phyloP scores from a whole-genome alignment of 2,329 filamentous ascomycete genomes.

The Pyricularia grisea region DNA sequence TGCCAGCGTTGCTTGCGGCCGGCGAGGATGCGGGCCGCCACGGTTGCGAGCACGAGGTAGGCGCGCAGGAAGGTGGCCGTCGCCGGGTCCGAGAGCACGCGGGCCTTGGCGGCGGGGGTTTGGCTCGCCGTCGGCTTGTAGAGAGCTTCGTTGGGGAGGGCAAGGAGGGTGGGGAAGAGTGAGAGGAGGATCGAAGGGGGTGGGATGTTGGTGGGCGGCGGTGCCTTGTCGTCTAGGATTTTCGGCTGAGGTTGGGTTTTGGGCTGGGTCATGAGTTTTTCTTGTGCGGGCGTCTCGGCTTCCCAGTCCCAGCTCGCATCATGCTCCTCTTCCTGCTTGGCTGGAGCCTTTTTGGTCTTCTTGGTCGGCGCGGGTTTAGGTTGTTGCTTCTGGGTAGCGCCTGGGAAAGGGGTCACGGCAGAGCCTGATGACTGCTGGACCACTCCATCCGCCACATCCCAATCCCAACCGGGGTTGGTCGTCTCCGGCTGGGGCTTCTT shows the following conservation, averaged over 20 bases:
- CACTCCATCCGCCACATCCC: constrained; percentile 9
- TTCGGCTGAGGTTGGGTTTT: constrained; percentile 8
- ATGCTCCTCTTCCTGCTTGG: neutral
- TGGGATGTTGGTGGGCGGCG: constrained; percentile 77
- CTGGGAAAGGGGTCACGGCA: neutral
- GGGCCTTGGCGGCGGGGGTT: constrained; percentile 44
- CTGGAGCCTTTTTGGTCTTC: neutral
- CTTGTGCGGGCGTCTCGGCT: constrained; percentile 13
- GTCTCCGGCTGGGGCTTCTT: constrained; percentile 6
- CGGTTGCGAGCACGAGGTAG: constrained; percentile 54
- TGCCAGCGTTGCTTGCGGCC: constrained; percentile 87
- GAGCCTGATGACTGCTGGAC: neutral
- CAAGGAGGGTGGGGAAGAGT: constrained; percentile 63
- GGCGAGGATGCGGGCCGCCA: constrained; percentile 71
- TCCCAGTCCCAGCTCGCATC: constrained; percentile 40
- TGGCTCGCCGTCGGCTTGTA: constrained; percentile 51
- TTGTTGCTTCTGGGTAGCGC: neutral
- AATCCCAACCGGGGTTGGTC: constrained; percentile 6
- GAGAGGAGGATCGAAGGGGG: constrained; percentile 78
- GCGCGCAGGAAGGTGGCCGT: constrained; percentile 54
- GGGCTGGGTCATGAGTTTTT: neutral
- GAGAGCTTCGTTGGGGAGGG: constrained; percentile 52
- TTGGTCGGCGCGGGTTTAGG: neutral
- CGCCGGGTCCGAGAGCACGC: constrained; percentile 52
- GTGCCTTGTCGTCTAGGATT: constrained; percentile 20